phyloP scores from a whole-genome alignment of 2,329 filamentous ascomycete genomes.

The Cladophialophora bantiana region DNA sequence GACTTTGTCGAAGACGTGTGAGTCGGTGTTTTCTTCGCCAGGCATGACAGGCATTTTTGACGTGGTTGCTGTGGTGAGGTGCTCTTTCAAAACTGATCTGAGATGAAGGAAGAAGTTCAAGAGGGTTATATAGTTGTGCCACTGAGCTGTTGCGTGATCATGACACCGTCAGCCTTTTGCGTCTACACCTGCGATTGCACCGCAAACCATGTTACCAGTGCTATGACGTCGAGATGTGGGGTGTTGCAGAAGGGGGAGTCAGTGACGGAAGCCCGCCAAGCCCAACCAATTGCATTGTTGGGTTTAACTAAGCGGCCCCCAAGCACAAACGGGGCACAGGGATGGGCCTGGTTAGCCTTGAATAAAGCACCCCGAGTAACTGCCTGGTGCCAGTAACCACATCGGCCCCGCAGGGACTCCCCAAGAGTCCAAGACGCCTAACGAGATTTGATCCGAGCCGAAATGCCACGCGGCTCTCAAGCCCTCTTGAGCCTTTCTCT shows the following conservation, averaged over 20 bases:
- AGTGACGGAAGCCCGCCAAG: constrained; percentile 12
- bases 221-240: constrained; percentile 24
- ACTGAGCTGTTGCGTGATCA: constrained; percentile 1
- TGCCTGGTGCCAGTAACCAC: background rate
- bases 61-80: background rate
- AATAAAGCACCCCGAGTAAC: too few relatives aligned
- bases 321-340: constrained; percentile 3
- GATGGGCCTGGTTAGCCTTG: background rate
- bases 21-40: constrained; percentile 48
- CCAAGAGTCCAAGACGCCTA: constrained; percentile 2
- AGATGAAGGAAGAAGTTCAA: background rate
- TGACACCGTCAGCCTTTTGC: constrained; percentile 5
- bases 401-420: constrained; percentile 8
- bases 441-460: background rate
- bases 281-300: constrained; percentile 9
- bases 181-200: background rate
- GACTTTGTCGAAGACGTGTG: constrained; percentile 46
- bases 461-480: constrained; percentile 18
- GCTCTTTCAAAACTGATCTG: background rate
- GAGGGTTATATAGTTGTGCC: constrained; percentile 7
- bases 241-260: background rate
- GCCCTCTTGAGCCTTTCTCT: background rate
- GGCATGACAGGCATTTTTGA: constrained; percentile 23
- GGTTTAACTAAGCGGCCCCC: background rate
- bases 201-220: background rate